Conservation (phyloP, 768 basidiomycete species). For the Lentinula sp. region DNA sequence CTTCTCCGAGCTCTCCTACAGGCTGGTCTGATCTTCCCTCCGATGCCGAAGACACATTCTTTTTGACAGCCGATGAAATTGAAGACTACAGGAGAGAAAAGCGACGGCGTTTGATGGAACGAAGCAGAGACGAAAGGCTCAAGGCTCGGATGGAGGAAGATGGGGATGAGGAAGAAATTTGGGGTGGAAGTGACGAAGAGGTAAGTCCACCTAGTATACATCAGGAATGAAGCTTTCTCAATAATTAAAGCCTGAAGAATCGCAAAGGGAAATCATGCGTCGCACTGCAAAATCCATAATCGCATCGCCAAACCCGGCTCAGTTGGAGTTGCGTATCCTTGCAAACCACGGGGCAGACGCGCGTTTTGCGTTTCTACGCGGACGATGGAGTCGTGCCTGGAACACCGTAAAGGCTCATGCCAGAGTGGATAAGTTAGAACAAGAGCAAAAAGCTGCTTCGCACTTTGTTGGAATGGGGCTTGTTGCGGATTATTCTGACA, state of each 20-base stretch:
- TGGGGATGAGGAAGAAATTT: conserved; percentile 42
- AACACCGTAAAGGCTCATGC: conserved; percentile 41
- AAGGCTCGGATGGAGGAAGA: conserved; percentile 45
- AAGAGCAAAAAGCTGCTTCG: conserved; percentile 19
- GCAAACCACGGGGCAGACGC: conserved; percentile 77
- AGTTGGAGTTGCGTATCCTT: conserved; percentile 84
- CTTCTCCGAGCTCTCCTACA: conserved; percentile 35
- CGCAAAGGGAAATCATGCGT: conserved; percentile 60
- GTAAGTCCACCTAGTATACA: conserved; percentile 22
- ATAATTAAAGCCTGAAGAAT: conserved; percentile 46
- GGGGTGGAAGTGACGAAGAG: conserved; percentile 72
- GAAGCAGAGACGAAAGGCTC: conserved; percentile 58
- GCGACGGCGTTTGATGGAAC: conserved; percentile 55
- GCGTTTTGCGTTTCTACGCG: conserved; percentile 77
- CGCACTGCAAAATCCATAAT: conserved; percentile 67
- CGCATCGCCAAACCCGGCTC: conserved; percentile 68
- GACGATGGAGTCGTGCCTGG: conserved; percentile 71
- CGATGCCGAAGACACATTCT: conserved; percentile 81
- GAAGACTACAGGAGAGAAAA: conserved; percentile 66
- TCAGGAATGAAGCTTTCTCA: background rate
- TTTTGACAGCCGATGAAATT: conserved; percentile 60
- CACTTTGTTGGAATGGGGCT: conserved; percentile 35
- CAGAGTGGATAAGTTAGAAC: conserved; percentile 22
- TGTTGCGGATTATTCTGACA: conserved; percentile 55
- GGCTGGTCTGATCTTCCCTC: conserved; percentile 87